Evolutionary conservation across 306 rosid genomes (phyloP), one percentile per base, ranked within the genome.

Genomic region (Cucurbita pepo): DNA sequence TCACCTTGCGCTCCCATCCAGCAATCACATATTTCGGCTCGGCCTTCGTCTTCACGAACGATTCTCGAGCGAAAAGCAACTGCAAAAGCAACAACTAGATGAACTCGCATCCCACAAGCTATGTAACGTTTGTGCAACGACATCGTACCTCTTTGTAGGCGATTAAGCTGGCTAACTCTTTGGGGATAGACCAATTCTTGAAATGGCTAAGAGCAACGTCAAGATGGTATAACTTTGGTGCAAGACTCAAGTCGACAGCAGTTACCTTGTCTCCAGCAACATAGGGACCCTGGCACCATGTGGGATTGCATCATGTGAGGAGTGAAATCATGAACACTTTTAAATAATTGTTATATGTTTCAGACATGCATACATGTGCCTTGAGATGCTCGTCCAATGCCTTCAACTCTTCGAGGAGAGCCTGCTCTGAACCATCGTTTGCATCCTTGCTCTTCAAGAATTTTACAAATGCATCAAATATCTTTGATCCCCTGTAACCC

Each of bases 1-100:
- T 89, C 60, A 95, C 96, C 82, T 95, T 95, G 5, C 89, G 87
- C 52, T 62, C 84, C 99, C 99, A 94, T 77, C 97, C 97, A 7
- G 99, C 96, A 75, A 91, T 86, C 3, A 95, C 75, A 67, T 86
- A 41, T 45, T 95, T 81, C 63, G 84, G 73, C 12, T 76, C 77
- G 10, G 90, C 55, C 78, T 77, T 85, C 56, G 96, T 95, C 82
- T 86, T 88, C 89, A 81, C 52, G 56, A 88, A 86, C 15, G 95
- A 84, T 55, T 84, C 91, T 43, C 80, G 82, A 40, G 95, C 19
- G 77, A 83, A 86, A 10, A 84, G 55, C 73, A 75, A 63, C 78
- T 63, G 64, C 72, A 61, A 52, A 51, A 69, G 14, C 41, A 30
- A 67, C 13, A 6, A 48, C 13, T 8, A 30, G 34, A 30, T 30